Evolutionary conservation across 345 rosid genomes (phyloP).

Genomic region (Eucalyptus globulus): DNA sequence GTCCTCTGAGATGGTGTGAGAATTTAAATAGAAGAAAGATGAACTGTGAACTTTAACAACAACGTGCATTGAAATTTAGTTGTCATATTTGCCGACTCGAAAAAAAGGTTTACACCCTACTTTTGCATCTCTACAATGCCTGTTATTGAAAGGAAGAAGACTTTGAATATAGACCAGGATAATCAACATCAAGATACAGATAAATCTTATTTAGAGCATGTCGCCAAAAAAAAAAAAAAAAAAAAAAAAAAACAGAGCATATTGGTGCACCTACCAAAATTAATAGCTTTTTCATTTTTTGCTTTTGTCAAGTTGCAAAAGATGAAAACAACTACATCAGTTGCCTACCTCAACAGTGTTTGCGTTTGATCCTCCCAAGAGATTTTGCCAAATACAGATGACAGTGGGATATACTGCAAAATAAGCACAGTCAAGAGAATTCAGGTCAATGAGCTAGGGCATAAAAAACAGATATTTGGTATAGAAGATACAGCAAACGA

Average conservation of each 20-base stretch:
- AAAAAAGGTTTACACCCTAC: not conserved
- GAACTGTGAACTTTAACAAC: not conserved
- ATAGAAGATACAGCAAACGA: not conserved
- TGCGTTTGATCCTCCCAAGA: not conserved
- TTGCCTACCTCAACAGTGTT: not conserved
- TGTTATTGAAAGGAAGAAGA: no score
- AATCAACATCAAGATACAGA: no score
- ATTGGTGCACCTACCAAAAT: not conserved
- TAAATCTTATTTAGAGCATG: not conserved
- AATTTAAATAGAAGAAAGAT: not conserved
- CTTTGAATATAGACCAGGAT: no score
- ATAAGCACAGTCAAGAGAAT: not conserved
- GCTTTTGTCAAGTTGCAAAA: not conserved
- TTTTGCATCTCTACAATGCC: no score
- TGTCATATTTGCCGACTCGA: not conserved
- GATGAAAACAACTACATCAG: not conserved
- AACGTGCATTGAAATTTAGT: not conserved
- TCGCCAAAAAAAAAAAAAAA: not conserved
- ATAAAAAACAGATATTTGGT: not conserved
- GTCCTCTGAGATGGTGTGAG: not conserved
- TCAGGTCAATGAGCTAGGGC: not conserved
- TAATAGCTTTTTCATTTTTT: not conserved
- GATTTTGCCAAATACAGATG: not conserved
- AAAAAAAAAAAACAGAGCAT: no score
- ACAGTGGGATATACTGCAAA: not conserved